Evolutionary conservation across 345 rosid genomes (phyloP).

Genomic region (Clarkia xantiana): DNA sequence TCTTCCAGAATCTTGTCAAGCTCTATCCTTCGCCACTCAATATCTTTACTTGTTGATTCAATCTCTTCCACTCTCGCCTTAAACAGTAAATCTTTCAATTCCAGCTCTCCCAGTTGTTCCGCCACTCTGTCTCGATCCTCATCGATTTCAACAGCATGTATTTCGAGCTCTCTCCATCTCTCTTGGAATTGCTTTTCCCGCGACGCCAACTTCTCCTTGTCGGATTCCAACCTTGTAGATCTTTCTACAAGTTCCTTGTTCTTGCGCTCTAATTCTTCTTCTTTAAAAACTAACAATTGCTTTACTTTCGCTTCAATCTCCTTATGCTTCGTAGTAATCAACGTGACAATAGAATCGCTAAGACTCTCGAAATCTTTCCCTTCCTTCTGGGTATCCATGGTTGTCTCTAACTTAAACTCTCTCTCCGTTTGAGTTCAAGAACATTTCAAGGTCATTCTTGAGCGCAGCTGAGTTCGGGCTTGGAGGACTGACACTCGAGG

Average conservation of each 20-base stretch:
- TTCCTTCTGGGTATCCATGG: too few species aligned
- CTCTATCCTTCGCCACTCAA: constrained; percentile 3
- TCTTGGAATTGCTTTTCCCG: not conserved
- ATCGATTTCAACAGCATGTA: not conserved
- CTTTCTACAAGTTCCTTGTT: constrained; percentile 5
- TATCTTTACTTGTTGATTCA: constrained; percentile 4
- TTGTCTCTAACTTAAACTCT: too few species aligned
- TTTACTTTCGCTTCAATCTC: constrained; percentile 8
- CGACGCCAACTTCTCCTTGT: constrained; percentile 2
- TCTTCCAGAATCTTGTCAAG: not conserved
- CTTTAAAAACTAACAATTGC: constrained; percentile 11
- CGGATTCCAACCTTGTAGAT: constrained; percentile 5
- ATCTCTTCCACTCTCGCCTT: not conserved
- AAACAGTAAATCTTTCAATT: not conserved
- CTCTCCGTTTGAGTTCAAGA: too few species aligned
- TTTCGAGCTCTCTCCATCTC: constrained; percentile 3
- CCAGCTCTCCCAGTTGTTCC: not conserved
- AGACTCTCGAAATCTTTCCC: too few species aligned
- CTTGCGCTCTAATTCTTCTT: constrained; percentile 12
- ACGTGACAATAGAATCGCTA: not conserved
- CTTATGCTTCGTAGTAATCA: constrained; percentile 2
- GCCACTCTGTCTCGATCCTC: not conserved
- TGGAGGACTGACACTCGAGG: too few species aligned
- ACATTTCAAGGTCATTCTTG: too few species aligned
- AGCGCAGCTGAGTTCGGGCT: too few species aligned